Percentiles rank a stretch among this genome's conserved stretches.
Evolutionary conservation across 371 early-diverging fungal genomes (phyloP).

Genomic region (Mortierella sp.): DNA sequence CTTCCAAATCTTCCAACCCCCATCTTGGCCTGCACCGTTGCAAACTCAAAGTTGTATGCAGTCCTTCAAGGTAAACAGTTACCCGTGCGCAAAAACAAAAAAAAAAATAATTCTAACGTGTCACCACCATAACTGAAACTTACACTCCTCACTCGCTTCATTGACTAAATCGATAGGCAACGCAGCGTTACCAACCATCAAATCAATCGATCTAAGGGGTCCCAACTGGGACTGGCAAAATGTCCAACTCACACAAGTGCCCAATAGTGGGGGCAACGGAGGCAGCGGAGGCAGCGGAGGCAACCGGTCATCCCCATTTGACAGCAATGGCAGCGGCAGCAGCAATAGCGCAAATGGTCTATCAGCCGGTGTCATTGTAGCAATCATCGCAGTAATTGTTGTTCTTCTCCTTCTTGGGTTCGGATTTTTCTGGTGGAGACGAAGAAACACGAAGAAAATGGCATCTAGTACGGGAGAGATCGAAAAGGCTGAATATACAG

Average conservation of each 20-base stretch:
- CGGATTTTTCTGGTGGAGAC: slow-evolving; percentile 5
- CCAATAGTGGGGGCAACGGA: neutral
- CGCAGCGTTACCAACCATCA: slow-evolving; percentile 2
- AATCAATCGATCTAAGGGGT: slow-evolving; percentile 8
- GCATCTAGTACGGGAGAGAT: neutral
- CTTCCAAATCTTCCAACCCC: slow-evolving; percentile 11
- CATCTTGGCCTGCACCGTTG: slow-evolving; percentile 21
- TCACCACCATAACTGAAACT: no score
- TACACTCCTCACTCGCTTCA: neutral
- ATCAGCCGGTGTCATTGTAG: slow-evolving; percentile 9
- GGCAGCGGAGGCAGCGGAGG: neutral
- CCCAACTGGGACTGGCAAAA: slow-evolving; percentile 22
- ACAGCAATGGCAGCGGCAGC: neutral
- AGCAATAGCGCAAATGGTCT: neutral
- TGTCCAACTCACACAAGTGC: neutral
- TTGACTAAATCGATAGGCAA: neutral
- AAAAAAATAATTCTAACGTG: no score
- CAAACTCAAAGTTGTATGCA: slow-evolving; percentile 23
- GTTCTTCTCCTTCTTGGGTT: neutral
- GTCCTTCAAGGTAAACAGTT: slow-evolving; percentile 29
- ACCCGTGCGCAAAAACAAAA: neutral
- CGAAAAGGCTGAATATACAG: neutral
- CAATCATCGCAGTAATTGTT: slow-evolving; percentile 4
- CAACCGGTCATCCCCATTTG: neutral
- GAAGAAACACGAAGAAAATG: neutral